Conservation (phyloP, 2,329 filamentous ascomycete species). For the Hymenoscyphus fructigenus region DNA sequence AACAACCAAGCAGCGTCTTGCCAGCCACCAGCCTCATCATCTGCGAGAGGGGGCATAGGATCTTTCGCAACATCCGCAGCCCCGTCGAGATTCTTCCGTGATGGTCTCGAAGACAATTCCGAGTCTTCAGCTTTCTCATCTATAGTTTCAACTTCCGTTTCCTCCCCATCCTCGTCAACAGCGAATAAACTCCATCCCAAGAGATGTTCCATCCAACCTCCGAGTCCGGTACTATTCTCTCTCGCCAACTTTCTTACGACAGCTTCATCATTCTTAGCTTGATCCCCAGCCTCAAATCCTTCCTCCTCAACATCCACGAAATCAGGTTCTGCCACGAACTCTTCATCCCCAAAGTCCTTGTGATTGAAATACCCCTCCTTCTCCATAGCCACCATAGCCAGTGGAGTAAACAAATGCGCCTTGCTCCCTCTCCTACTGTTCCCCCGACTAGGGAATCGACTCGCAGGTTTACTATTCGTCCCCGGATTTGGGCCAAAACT, state of each 20-base stretch:
- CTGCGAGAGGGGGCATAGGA: constrained; percentile 47
- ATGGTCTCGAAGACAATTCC: constrained; percentile 28
- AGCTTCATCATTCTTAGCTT: constrained; percentile 56
- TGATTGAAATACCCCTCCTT: constrained; percentile 47
- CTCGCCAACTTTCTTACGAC: constrained; percentile 57
- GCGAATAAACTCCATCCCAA: constrained; percentile 62
- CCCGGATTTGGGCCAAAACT: constrained; percentile 39
- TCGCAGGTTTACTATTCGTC: constrained; percentile 48
- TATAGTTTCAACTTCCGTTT: constrained; percentile 43
- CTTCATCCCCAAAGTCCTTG: constrained; percentile 32
- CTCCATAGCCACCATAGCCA: constrained; percentile 46
- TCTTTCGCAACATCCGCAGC: constrained; percentile 42
- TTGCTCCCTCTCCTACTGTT: constrained; percentile 34
- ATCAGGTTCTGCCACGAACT: constrained; percentile 53
- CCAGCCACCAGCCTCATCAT: constrained; percentile 60
- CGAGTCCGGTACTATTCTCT: constrained; percentile 50
- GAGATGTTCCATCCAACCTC: constrained; percentile 59
- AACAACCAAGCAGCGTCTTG: constrained; percentile 67
- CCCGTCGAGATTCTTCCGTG: constrained; percentile 24
- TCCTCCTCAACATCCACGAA: constrained; percentile 63
- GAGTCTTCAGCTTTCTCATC: constrained; percentile 40
- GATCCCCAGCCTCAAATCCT: constrained; percentile 51
- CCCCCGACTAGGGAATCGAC: constrained; percentile 47
- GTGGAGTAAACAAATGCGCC: constrained; percentile 40
- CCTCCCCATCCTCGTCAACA: constrained; percentile 60